Conservation (phyloP, 495 filamentous ascomycete species). For the Penicillium egyptiacum region DNA sequence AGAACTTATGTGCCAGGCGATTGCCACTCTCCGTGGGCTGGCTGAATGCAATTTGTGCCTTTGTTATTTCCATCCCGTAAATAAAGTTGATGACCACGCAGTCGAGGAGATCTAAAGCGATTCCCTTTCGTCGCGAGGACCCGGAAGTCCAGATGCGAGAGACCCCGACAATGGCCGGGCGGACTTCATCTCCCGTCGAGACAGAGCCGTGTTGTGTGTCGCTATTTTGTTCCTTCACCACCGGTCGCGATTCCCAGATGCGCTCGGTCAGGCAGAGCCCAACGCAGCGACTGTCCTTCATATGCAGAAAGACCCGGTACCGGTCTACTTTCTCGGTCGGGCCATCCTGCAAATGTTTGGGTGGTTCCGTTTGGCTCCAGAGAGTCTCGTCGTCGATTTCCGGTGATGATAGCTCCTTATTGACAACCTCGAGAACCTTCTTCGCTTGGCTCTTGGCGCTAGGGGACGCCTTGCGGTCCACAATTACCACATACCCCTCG, state of each 20-base stretch:
- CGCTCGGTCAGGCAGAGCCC: conserved; percentile 66
- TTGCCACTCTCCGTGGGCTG: conserved; percentile 73
- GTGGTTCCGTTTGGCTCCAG: conserved; percentile 55
- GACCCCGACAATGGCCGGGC: conserved; percentile 62
- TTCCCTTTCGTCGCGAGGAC: conserved; percentile 56
- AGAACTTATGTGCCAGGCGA: conserved; percentile 62
- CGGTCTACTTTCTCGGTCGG: conserved; percentile 50
- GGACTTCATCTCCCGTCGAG: conserved; percentile 38
- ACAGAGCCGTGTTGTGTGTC: conserved; percentile 41
- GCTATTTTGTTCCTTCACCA: conserved; percentile 36
- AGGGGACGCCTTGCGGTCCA: conserved; percentile 54
- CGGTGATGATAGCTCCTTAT: conserved; percentile 63
- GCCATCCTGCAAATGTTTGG: conserved; percentile 35
- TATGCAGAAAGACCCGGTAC: conserved; percentile 65
- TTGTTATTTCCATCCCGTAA: conserved; percentile 64
- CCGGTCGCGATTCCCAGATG: conserved; percentile 57
- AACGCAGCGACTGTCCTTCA: conserved; percentile 62
- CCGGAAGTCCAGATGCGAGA: conserved; percentile 74
- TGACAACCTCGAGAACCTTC: conserved; percentile 66
- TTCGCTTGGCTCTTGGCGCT: conserved; percentile 57
- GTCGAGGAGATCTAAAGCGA: conserved; percentile 63
- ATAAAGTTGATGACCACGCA: conserved; percentile 62
- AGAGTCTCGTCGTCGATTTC: conserved; percentile 58
- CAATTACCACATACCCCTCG: conserved; percentile 56
- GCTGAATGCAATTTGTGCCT: conserved; percentile 66